Base-by-base conservation (phyloP, 495 filamentous ascomycete genomes). In the Pyrenopolyporus hunteri region DNA sequence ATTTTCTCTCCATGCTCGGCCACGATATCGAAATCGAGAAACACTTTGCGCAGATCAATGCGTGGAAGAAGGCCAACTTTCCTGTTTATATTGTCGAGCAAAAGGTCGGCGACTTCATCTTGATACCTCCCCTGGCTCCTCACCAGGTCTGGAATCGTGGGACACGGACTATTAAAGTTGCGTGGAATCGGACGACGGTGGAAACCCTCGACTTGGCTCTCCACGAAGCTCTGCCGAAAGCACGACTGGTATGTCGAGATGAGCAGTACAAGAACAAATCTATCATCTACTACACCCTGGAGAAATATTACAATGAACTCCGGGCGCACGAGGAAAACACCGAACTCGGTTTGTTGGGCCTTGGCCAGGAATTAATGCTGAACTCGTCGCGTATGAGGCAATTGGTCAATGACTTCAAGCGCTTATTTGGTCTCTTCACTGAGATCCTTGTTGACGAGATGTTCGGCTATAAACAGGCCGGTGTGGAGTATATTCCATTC, bases 61-160 rank as follows among this genome's bases (percentile, higher is more conserved):
- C 93, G 3, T 97, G 93, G 90, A 90, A 89, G 74, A 87, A 89
- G 43, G 94, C 93, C 1, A 92, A 90, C 6, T 97, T 98, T 65
- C 89, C 85, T 7, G 93, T 93, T 0, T 97, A 92, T 63, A 82
- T 98, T 48, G 91, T 97, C 23, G 91, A 98, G 67, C 94, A 98
- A 70, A 88, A 79, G 47, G 83, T 87, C n/a, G 94, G 94, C 6
- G 94, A 98, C 70, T 93, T 97, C 69, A 92, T 98, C 45, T 82
- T 98, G 0, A 87, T 98, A 14, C 94, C 94, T n/a, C 92, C 94
- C 5, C 76, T 98, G 5, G 93, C 93, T n/a, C 92, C 93, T 0
- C 94, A 98, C 68, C 94, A 98, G 68, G 94, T 98, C 17, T 98
- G 94, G 94, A 98, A 98, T 67, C 85, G 94, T 42, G 94, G 94